A percentile compares a stretch with the other conserved stretches of the same genome.
Conservation (phyloP, 2,329 filamentous ascomycete genomes). For the Fusarium nanum region DNA sequence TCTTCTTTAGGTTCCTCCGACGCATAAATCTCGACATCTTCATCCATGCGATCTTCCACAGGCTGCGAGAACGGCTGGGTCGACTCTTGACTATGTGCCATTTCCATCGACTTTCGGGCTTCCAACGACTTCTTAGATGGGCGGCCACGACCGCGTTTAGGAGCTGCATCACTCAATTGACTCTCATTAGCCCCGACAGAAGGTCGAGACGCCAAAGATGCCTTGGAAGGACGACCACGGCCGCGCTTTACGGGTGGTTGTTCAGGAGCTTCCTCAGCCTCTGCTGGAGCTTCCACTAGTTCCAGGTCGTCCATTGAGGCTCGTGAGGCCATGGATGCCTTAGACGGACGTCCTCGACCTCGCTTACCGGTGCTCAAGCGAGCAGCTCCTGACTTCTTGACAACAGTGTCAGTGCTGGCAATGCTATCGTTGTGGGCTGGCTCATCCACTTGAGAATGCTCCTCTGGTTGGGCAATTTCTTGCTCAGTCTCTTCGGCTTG, state of each 20-base stretch:
- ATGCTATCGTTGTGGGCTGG: conserved; percentile 54
- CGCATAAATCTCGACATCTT: conserved; percentile 33
- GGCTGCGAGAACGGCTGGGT: conserved; percentile 28
- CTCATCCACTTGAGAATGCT: conserved; percentile 37
- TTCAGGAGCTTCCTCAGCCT: conserved; percentile 19
- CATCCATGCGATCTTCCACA: conserved; percentile 29
- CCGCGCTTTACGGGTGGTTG: conserved; percentile 45
- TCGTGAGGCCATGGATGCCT: conserved; percentile 47
- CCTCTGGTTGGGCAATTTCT: conserved; percentile 13
- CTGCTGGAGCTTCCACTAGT: conserved; percentile 32
- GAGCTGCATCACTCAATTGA: conserved; percentile 36
- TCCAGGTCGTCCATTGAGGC: conserved; percentile 44
- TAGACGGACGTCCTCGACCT: conserved; percentile 48
- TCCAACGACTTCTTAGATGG: conserved; percentile 50
- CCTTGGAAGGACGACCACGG: conserved; percentile 50
- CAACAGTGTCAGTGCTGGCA: conserved; percentile 57
- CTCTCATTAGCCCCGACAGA: conserved; percentile 40
- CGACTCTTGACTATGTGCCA: conserved; percentile 27
- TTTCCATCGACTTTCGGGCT: conserved; percentile 40
- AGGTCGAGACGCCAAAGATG: conserved; percentile 44
- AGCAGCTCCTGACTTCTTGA: conserved; percentile 50
- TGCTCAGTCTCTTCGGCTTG: conserved; percentile 14
- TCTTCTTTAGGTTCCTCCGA: conserved; percentile 29
- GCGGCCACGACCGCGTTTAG: conserved; percentile 48
- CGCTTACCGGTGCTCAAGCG: conserved; percentile 40